Base-by-base conservation (phyloP, 192 early-diverging fungal genomes). In the Entomortierella chlamydospora region DNA sequence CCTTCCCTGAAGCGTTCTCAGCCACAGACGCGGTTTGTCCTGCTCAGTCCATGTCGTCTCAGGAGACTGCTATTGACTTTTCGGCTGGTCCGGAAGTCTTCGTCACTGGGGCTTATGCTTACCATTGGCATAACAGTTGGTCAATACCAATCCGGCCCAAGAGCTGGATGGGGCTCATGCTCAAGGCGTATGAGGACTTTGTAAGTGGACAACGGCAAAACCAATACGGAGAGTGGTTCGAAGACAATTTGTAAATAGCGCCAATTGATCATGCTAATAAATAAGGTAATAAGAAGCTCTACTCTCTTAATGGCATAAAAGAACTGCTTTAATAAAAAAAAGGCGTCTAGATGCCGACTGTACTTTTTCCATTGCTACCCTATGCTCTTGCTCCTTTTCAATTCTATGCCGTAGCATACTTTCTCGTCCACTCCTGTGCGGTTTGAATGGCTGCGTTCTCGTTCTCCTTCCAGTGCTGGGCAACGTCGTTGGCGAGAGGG, bases 401-500 rank as follows among this genome's bases (percentile, higher is more conserved):
- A 28, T 2, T 56, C 50, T 68, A 77, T 45, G 73, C 73, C 10
- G 62, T 70, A 31, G 83, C 83, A 66, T 77, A 84, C 57, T 68
- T 84, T 51, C 73, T 61, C 50, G 83, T 84, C 83, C 83, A 83
- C 13, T 85, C 84, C 47, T 73, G 81, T 50, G 78, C 79, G 41
- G 68, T 82, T 52, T 62, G 61, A 33, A 99, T 96, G 34, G 98
- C 98, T 41, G 83, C 91, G 73, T 91, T 92, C 82, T 98, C 96
- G 83, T 99, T 92, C 34, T 96, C 93, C 85, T 99, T 99, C 98
- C 98, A 99, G 77, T 97, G 95, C 79, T 98, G 95, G 20, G 98
- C 98, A 70, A 99, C 96, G 73, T 99, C 96, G 82, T 99, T 99
- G 50, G 95, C 96, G 25, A 99, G 86, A 17, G 98, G 98, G 82